phyloP scores from a whole-genome alignment of 192 early-diverging fungal species.

The Umbelopsis vinacea region DNA sequence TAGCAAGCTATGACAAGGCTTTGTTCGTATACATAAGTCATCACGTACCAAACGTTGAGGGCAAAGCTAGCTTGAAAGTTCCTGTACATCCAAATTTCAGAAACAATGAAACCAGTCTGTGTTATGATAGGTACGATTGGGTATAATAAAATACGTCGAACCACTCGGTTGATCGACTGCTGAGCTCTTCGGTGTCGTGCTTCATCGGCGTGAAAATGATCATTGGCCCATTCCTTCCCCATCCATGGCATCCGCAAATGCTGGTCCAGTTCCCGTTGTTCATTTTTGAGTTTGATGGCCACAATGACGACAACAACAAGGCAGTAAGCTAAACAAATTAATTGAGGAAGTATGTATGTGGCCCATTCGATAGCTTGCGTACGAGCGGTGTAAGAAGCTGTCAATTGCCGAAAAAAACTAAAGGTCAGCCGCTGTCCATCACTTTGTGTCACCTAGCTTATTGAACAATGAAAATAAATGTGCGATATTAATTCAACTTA shows the following conservation, averaged over 20 bases:
- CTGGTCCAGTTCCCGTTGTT: not conserved
- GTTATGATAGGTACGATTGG: constrained; percentile 22
- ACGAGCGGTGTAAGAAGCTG: constrained; percentile 6
- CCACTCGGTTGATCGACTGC: constrained; percentile 18
- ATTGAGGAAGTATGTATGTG: constrained; percentile 16
- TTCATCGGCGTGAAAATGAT: not conserved
- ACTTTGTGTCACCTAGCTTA: not conserved
- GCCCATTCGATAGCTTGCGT: constrained; percentile 14
- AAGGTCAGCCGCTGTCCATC: not conserved
- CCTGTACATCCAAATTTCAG: constrained; percentile 24
- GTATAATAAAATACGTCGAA: constrained; percentile 29
- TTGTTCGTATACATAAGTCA: not conserved
- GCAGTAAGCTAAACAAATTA: constrained; percentile 22
- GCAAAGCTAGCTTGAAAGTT: not conserved
- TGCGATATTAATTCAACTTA: not conserved
- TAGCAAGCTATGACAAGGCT: not conserved
- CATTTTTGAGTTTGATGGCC: constrained; percentile 14
- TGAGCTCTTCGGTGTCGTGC: not conserved
- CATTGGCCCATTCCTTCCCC: not conserved
- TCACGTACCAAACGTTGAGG: constrained; percentile 16
- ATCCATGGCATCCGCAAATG: not conserved
- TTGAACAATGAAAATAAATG: not conserved
- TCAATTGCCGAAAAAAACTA: not conserved
- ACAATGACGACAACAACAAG: constrained; percentile 19
- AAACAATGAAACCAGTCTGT: constrained; percentile 23